A percentile compares a stretch with the other conserved stretches of the same genome.
Evolutionary conservation across 1,284 basidiomycete species (phyloP).

Genomic region (Microbotryomycetes sp.): DNA sequence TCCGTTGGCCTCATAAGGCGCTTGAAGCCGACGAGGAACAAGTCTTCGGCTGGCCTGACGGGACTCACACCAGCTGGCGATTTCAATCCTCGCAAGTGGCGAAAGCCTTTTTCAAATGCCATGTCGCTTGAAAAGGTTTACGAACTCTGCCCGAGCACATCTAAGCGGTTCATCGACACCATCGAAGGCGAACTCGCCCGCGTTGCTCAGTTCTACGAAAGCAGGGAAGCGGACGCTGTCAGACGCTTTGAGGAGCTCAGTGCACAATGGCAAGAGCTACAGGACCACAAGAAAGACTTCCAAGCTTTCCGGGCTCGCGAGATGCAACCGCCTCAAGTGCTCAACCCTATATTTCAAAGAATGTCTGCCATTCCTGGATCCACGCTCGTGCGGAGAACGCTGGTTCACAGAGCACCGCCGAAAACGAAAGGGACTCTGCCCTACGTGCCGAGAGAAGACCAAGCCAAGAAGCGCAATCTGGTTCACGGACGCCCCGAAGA

Average conservation of each 20-base stretch:
- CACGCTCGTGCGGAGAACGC: conserved; percentile 18
- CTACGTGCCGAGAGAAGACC: not conserved
- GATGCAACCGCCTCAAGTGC: conserved; percentile 6
- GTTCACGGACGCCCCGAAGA: conserved; percentile 23
- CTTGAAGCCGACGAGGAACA: conserved; percentile 12
- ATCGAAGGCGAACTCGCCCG: conserved; percentile 26
- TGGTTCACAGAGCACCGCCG: conserved; percentile 2
- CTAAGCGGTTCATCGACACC: conserved; percentile 15
- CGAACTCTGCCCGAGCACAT: conserved; percentile 3
- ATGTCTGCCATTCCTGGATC: conserved; percentile 16
- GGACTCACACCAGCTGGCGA: conserved; percentile 2
- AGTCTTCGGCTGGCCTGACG: not conserved
- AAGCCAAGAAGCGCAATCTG: not conserved
- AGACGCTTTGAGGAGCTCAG: conserved; percentile 22
- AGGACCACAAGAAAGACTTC: conserved; percentile 30
- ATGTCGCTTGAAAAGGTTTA: conserved; percentile 16
- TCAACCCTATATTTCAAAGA: conserved; percentile 18
- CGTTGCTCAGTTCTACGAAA: conserved; percentile 19
- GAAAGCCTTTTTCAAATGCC: conserved; percentile 3
- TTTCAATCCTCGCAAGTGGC: conserved; percentile 16
- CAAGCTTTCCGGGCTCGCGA: conserved; percentile 14
- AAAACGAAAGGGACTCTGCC: not conserved
- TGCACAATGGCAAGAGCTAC: conserved; percentile 28
- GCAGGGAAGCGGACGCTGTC: conserved; percentile 21
- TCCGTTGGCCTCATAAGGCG: not conserved